phyloP scores from a whole-genome alignment of 2,329 filamentous ascomycete species.

The Aspergillus felis region DNA sequence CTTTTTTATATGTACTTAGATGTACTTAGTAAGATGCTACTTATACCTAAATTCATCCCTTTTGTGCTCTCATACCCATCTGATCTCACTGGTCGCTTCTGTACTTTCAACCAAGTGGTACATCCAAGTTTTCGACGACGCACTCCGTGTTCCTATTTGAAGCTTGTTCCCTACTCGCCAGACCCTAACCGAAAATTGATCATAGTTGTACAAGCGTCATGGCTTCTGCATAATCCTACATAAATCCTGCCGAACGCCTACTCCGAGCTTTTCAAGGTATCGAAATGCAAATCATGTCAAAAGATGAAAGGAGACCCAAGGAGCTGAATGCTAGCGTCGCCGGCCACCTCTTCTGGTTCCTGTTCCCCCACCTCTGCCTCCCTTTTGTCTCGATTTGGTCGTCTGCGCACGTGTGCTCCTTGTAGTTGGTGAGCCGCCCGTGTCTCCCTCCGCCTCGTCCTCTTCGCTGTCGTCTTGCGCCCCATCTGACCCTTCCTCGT shows the following conservation, averaged over 20 bases:
- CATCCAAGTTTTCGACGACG: neutral
- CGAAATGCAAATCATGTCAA: constrained; percentile 8
- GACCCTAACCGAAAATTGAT: neutral
- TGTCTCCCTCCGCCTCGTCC: constrained; percentile 33
- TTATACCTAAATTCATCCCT: constrained; percentile 6
- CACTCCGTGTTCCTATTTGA: neutral
- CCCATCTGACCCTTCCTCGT: constrained; percentile 35
- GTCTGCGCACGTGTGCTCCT: constrained; percentile 36
- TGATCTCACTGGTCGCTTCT: neutral
- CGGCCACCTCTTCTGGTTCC: constrained; percentile 35
- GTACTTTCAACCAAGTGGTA: neutral
- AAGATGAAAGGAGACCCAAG: constrained; percentile 2
- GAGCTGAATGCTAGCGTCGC: constrained; percentile 25
- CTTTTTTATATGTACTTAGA: constrained; percentile 32
- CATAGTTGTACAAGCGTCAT: neutral
- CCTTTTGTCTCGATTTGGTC: constrained; percentile 33
- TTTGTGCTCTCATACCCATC: constrained; percentile 7
- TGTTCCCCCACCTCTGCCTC: constrained; percentile 32
- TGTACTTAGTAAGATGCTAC: constrained; percentile 29
- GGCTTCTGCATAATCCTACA: neutral
- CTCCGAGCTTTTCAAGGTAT: constrained; percentile 23
- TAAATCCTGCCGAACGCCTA: constrained; percentile 10
- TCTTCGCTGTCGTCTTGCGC: constrained; percentile 37
- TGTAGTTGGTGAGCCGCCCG: constrained; percentile 32
- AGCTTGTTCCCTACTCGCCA: neutral